A percentile compares a stretch with the other conserved stretches of the same genome.
Evolutionary conservation across 495 filamentous ascomycete genomes (phyloP).

Genomic region (Penicillium paradoxum): DNA sequence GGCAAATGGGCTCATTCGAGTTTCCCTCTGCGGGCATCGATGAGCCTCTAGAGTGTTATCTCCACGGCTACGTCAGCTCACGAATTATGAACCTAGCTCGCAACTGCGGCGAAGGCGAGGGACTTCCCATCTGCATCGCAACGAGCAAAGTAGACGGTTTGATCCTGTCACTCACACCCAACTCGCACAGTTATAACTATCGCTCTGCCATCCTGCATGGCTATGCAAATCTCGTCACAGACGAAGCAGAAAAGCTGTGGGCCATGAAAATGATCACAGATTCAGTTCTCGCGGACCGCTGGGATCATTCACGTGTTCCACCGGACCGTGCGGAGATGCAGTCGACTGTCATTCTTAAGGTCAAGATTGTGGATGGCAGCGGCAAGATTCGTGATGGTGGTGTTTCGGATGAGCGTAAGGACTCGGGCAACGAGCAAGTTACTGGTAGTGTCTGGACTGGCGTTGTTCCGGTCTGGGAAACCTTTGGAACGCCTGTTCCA

Average conservation of each 20-base stretch:
- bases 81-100: constrained; percentile 69
- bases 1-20: constrained; percentile 69
- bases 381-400: constrained; percentile 71
- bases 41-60: constrained; percentile 71
- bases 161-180: constrained; percentile 71
- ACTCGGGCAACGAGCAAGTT: constrained; percentile 58
- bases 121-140: constrained; percentile 59
- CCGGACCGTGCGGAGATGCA: constrained; percentile 72
- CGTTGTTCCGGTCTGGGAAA: constrained; percentile 69
- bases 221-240: constrained; percentile 61
- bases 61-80: constrained; percentile 82
- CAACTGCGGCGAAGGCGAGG: constrained; percentile 37
- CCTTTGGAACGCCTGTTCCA: constrained; percentile 63
- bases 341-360: constrained; percentile 68
- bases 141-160: constrained; percentile 70
- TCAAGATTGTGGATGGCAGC: constrained; percentile 65
- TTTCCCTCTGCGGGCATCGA: constrained; percentile 57
- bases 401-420: constrained; percentile 66
- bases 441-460: constrained; percentile 68
- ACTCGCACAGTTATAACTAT: constrained; percentile 83
- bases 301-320: constrained; percentile 64
- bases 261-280: constrained; percentile 83
- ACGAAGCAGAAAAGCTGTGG: constrained; percentile 68
- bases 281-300: constrained; percentile 62
- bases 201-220: constrained; percentile 79